Evolutionary conservation across 345 rosid species (phyloP).

Genomic region (Atalantia buxifolia): DNA sequence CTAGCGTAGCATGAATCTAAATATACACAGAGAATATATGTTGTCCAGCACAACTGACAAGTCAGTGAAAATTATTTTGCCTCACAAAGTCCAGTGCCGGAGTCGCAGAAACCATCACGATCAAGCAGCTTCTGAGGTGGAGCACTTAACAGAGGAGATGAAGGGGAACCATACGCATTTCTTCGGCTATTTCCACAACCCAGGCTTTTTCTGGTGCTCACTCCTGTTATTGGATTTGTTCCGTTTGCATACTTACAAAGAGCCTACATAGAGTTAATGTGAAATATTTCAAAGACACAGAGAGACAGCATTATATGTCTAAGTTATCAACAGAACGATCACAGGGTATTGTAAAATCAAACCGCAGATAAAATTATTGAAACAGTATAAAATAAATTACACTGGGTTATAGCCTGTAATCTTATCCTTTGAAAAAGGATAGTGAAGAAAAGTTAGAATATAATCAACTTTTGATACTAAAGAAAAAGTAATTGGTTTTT

Average conservation of each 20-base stretch:
- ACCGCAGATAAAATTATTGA: no score
- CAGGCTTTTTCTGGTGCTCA: conserved; percentile 73
- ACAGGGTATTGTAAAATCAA: no score
- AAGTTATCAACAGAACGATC: no score
- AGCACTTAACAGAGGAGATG: conserved; percentile 84
- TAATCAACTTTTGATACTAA: background rate
- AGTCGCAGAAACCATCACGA: conserved; percentile 86
- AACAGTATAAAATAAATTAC: no score
- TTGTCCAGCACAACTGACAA: background rate
- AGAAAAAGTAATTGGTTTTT: background rate
- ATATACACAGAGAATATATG: background rate
- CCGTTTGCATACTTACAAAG: conserved; percentile 93
- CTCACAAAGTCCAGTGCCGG: conserved; percentile 70
- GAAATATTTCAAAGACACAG: background rate
- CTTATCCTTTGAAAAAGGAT: no score
- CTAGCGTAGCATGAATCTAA: background rate
- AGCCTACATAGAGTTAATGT: conserved; percentile 38
- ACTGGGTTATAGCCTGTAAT: no score
- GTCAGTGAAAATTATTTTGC: conserved; percentile 25
- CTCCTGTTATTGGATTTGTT: conserved; percentile 78
- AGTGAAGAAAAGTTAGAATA: background rate
- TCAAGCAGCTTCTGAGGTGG: conserved; percentile 78
- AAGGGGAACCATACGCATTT: conserved; percentile 82
- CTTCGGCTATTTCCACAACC: conserved; percentile 84
- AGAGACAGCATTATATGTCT: background rate